A percentile compares a stretch with the other conserved stretches of the same genome.
These are phyloP conservation scores for Camellia granthamiana DNA, from an alignment of 148 eudicot genomes.

Conservation along the genomic window DNA sequence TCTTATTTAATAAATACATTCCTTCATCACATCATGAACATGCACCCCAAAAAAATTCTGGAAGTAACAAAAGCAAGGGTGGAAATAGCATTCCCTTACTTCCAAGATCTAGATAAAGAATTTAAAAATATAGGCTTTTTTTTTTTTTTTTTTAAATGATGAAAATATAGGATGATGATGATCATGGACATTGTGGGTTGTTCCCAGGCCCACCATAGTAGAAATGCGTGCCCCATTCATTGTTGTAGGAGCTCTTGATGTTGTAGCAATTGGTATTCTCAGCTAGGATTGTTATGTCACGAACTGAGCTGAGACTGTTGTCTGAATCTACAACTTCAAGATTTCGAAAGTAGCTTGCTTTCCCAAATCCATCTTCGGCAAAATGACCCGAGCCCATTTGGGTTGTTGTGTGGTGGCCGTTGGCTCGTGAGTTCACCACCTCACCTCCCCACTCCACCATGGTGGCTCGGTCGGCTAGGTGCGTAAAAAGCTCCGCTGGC, in stretches of 20 bases:
- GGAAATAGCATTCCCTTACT: constrained; percentile 35
- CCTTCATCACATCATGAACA: neutral
- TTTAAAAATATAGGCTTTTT: constrained; percentile 2
- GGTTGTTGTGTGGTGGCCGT: constrained; percentile 70
- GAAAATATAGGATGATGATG: neutral
- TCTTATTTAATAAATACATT: constrained; percentile 12
- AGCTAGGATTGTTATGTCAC: constrained; percentile 69
- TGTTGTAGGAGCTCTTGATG: constrained; percentile 67
- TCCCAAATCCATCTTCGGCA: constrained; percentile 71
- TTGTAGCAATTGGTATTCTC: constrained; percentile 83
- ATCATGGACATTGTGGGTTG: constrained; percentile 63
- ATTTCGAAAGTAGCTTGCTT: constrained; percentile 87
- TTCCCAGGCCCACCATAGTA: constrained; percentile 98
- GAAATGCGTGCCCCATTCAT: constrained; percentile 86
- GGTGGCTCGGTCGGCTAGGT: constrained; percentile 80
- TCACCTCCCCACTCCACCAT: constrained; percentile 99
- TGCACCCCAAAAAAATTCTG: constrained; percentile 6
- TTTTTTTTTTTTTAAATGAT: neutral
- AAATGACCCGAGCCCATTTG: constrained; percentile 98
- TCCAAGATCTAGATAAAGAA: constrained; percentile 3
- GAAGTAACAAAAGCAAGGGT: constrained; percentile 28
- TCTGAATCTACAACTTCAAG: constrained; percentile 85
- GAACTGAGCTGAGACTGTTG: constrained; percentile 67
- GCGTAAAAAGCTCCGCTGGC: constrained; percentile 90
- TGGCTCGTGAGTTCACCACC: constrained; percentile 71